These are phyloP conservation scores for Claviceps sp. DNA, from an alignment of 2,329 filamentous ascomycete species.

Conservation along the genomic window DNA sequence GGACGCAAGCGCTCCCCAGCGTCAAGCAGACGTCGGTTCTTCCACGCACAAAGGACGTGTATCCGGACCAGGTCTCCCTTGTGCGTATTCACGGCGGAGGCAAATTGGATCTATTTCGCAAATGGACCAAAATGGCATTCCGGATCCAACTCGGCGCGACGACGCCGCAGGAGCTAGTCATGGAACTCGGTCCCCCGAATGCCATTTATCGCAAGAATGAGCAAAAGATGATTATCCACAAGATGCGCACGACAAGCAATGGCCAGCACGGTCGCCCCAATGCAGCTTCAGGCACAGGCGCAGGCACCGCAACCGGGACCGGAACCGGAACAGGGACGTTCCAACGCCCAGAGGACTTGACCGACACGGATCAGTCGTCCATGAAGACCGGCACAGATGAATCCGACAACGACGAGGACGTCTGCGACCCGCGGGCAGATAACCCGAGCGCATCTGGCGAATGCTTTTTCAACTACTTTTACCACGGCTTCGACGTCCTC, in stretches of 20 bases:
- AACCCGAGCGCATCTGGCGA: conserved; percentile 47
- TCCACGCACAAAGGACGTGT: conserved; percentile 59
- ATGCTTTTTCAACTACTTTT: conserved; percentile 96
- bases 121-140: conserved; percentile 51
- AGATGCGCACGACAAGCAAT: conserved; percentile 41
- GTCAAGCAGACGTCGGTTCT: conserved; percentile 58
- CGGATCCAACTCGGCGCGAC: conserved; percentile 73
- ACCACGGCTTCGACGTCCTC: conserved; percentile 84
- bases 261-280: conserved; percentile 34
- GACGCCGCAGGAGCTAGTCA: conserved; percentile 80
- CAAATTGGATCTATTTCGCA: conserved; percentile 62
- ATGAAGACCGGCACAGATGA: conserved; percentile 59
- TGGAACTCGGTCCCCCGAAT: conserved; percentile 84
- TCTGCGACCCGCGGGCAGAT: conserved; percentile 43
- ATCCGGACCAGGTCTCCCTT: conserved; percentile 80
- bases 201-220: conserved; percentile 89
- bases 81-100: conserved; percentile 69
- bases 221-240: conserved; percentile 76
- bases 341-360: conserved; percentile 41
- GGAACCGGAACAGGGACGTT: conserved; percentile 25
- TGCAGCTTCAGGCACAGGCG: conserved; percentile 21
- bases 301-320: conserved; percentile 16
- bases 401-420: conserved; percentile 41
- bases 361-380: conserved; percentile 65
- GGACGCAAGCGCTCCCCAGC: conserved; percentile 60